Evolutionary conservation across 1,139 yeast species (phyloP), one percentile per base, ranked within the genome.

Genomic region (Yamadazyma sp.): DNA sequence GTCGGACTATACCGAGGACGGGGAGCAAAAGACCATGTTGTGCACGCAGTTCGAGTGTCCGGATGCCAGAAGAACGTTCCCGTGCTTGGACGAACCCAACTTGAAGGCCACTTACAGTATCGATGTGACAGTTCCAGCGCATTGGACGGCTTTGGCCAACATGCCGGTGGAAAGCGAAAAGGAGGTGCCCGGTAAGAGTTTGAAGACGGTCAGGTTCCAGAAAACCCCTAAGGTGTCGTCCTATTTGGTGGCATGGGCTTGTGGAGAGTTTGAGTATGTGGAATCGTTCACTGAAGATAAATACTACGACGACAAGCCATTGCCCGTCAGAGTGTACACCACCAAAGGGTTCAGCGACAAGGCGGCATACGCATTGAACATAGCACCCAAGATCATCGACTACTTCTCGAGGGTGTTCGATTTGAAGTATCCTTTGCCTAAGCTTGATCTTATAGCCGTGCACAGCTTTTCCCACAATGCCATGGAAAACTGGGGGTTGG

Each of bases 401-500:
- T 82, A 77, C 60, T 84, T 79, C 53, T 84, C 85, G 38, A 62
- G 70, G 47, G 71, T 81, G 24, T 84, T 84, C 55, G 83, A 77
- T 43, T 70, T 83, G 43, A 77, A 81, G 48, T 84, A 83, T 54
- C 86, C 87, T 22, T 68, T 84, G 48, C 87, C 91, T 34, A 87
- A 84, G 62, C 69, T 83, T 61, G 91, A 84, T 58, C 69, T 83
- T 62, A 79, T 87, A 46, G 89, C 88, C 10, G 84, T 83, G 39
- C 91, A 83, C 53, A 81, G 84, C 47, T 84, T 82, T 56, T 73
- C 85, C 20, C 87, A 84, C 39, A 87, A 87, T 53, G 92, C 91
- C 37, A 87, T 87, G 96, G 96, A 87, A 66, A 87, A 87, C 69
- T 86, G 91, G 87, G 95, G 95, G 39, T 67, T 87, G 44, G 78